phyloP scores from a whole-genome alignment of 192 early-diverging fungal species.

The Funneliformis geosporum region DNA sequence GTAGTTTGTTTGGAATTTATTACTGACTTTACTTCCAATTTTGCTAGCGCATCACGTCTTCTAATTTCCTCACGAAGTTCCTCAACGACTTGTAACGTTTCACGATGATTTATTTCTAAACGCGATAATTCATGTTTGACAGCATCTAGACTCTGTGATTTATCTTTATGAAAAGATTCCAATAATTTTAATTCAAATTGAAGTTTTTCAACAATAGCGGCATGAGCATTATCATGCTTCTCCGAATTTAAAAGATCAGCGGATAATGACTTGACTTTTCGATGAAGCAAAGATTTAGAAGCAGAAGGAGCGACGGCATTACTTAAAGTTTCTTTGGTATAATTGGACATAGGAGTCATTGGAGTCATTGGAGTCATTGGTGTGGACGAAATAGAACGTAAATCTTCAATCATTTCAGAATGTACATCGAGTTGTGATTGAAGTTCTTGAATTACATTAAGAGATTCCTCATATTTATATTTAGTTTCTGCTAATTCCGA shows the following conservation, averaged over 20 bases:
- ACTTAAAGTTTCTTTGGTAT: background rate
- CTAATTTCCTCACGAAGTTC: conserved; percentile 27
- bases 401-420: background rate
- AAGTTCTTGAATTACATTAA: background rate
- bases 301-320: background rate
- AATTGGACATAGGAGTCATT: background rate
- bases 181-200: conserved; percentile 22
- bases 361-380: background rate
- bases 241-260: background rate
- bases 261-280: conserved; percentile 20
- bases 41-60: conserved; percentile 19
- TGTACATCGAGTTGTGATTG: background rate
- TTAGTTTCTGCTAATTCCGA: background rate
- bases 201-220: conserved; percentile 17
- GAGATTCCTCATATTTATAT: background rate
- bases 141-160: conserved; percentile 20
- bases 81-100: conserved; percentile 28
- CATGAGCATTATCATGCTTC: background rate
- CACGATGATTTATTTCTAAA: conserved; percentile 19
- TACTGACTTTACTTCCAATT: conserved; percentile 15
- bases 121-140: conserved; percentile 21
- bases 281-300: background rate
- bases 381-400: background rate
- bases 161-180: conserved; percentile 16
- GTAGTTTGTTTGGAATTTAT: background rate